phyloP scores from a whole-genome alignment of 140 eudicot species.

The Anethum foeniculum region DNA sequence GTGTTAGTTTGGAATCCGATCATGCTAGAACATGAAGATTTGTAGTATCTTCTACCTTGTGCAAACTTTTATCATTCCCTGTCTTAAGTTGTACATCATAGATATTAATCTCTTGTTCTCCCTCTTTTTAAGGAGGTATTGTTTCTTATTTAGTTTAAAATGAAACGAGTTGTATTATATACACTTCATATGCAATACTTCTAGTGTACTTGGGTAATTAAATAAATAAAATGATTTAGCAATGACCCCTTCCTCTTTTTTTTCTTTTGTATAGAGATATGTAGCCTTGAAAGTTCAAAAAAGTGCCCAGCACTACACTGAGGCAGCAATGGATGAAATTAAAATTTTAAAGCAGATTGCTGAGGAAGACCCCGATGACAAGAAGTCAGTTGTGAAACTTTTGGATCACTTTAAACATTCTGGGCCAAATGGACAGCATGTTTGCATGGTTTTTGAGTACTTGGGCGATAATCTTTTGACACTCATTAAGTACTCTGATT shows the following conservation, averaged over 20 bases:
- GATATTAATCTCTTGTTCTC: neutral
- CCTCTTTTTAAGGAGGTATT: neutral
- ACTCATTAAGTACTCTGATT: conserved; percentile 69
- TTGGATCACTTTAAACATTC: conserved; percentile 90
- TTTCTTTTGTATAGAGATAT: conserved; percentile 39
- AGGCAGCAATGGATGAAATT: conserved; percentile 96
- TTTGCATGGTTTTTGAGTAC: conserved; percentile 94
- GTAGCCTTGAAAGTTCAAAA: conserved; percentile 92
- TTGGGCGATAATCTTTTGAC: conserved; percentile 88
- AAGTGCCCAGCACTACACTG: conserved; percentile 91
- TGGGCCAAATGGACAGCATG: conserved; percentile 96
- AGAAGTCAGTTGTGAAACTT: conserved; percentile 79
- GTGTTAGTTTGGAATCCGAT: neutral
- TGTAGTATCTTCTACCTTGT: neutral
- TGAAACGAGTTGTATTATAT: neutral
- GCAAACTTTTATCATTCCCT: neutral
- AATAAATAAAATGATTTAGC: neutral
- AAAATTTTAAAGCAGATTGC: conserved; percentile 74
- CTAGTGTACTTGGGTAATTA: neutral
- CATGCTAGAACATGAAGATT: neutral
- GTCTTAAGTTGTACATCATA: neutral
- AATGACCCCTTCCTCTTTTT: neutral
- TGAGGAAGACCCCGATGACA: conserved; percentile 83
- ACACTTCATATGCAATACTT: neutral
- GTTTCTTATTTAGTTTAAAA: neutral